These are phyloP conservation scores for Trichoderma sp. DNA, from an alignment of 2,329 filamentous ascomycete genomes.

Conservation along the genomic window DNA sequence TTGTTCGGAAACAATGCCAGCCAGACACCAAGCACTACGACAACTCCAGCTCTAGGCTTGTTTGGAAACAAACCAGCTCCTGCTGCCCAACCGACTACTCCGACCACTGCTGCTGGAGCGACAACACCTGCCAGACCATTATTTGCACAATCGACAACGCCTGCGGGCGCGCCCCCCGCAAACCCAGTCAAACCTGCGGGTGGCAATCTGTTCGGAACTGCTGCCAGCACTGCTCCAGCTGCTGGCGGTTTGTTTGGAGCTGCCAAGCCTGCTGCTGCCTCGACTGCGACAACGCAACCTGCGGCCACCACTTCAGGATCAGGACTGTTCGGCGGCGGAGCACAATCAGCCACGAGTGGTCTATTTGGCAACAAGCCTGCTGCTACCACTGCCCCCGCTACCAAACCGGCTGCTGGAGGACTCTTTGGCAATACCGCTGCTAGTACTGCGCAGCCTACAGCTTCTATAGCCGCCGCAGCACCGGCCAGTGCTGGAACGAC, in stretches of 20 bases:
- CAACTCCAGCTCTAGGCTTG: slow-evolving; percentile 24
- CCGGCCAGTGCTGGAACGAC: slow-evolving; percentile 31
- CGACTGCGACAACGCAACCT: slow-evolving; percentile 24
- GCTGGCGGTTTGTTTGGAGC: slow-evolving; percentile 34
- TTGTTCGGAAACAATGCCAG: slow-evolving; percentile 34
- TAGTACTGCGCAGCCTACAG: slow-evolving; percentile 29
- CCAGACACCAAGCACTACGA: slow-evolving; percentile 9
- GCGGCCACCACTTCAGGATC: slow-evolving; percentile 29
- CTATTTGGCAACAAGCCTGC: slow-evolving; percentile 31
- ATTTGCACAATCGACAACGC: slow-evolving; percentile 56
- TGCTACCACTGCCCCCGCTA: slow-evolving; percentile 18
- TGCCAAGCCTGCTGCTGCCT: slow-evolving; percentile 29
- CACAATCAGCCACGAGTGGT: slow-evolving; percentile 33
- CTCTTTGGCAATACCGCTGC: slow-evolving; percentile 33
- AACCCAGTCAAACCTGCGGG: slow-evolving; percentile 37
- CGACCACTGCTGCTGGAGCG: slow-evolving; percentile 28
- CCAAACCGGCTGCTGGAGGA: slow-evolving; percentile 29
- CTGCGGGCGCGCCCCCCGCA: slow-evolving; percentile 56
- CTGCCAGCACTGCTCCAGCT: slow-evolving; percentile 23
- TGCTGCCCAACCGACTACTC: slow-evolving; percentile 1
- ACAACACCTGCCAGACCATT: slow-evolving; percentile 49
- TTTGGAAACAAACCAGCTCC: slow-evolving; percentile 28
- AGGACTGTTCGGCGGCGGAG: slow-evolving; percentile 36
- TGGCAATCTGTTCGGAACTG: slow-evolving; percentile 19
- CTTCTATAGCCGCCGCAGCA: slow-evolving; percentile 32